These are phyloP conservation scores for Tricladium varicosporioides DNA, from an alignment of 2,329 filamentous ascomycete species.

Conservation along the genomic window DNA sequence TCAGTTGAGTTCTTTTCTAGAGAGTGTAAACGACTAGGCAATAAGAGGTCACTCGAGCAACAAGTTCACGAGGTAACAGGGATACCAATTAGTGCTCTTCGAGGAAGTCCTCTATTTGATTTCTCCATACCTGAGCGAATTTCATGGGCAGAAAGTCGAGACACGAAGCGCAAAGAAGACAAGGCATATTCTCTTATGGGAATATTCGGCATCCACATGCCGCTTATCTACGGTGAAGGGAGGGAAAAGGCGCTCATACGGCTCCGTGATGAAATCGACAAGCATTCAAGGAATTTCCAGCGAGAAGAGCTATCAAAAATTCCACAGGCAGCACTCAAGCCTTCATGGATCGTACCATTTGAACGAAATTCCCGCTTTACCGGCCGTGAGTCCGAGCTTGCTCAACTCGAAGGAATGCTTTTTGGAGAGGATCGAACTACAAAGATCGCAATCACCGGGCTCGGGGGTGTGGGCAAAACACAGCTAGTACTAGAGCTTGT, in stretches of 20 bases:
- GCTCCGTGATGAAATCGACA: slow-evolving; percentile 35
- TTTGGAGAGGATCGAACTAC: no score
- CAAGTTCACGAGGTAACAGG: slow-evolving; percentile 11
- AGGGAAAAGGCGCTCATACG: slow-evolving; percentile 26
- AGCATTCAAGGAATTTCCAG: slow-evolving; percentile 2
- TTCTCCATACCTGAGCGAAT: slow-evolving; percentile 22
- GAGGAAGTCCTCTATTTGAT: slow-evolving; percentile 1
- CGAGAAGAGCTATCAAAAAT: no score
- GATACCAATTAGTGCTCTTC: slow-evolving; percentile 10
- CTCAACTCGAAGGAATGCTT: no score
- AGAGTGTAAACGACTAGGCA: slow-evolving; percentile 8
- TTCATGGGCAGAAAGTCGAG: slow-evolving; percentile 39
- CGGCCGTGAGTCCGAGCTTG: no score
- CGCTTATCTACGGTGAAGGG: slow-evolving; percentile 41
- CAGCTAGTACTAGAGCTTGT: no score
- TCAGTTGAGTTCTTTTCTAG: slow-evolving; percentile 13
- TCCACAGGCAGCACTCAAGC: not conserved
- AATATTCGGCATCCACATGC: slow-evolving; percentile 43
- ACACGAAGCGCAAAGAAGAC: slow-evolving; percentile 39
- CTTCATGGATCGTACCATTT: slow-evolving; percentile 7
- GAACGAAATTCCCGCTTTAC: no score
- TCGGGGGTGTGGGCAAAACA: no score
- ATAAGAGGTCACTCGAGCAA: slow-evolving; percentile 10
- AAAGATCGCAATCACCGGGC: no score
- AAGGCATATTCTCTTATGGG: slow-evolving; percentile 29